A percentile compares a stretch with the other conserved stretches of the same genome.
phyloP scores from a whole-genome alignment of 2,329 filamentous ascomycete species.

The Gyromitra esculenta region DNA sequence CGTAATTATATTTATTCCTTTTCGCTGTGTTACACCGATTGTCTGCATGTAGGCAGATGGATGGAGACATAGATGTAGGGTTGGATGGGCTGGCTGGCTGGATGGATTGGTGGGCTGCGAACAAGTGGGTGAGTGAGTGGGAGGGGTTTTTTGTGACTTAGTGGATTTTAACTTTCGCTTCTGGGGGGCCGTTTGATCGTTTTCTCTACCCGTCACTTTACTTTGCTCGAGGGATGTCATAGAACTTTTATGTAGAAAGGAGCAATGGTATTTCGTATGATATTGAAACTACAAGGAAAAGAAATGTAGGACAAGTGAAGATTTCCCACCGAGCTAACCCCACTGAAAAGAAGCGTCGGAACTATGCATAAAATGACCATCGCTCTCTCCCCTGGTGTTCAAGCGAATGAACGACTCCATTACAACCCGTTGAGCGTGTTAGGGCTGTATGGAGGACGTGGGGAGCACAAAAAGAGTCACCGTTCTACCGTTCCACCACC shows the following conservation, averaged over 20 bases:
- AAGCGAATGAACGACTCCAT: slow-evolving; percentile 39
- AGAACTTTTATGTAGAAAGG: slow-evolving; percentile 23
- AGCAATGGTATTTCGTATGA: background rate
- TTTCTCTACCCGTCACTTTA: slow-evolving; percentile 10
- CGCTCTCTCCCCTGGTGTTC: slow-evolving; percentile 45
- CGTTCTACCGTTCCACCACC: too few species aligned
- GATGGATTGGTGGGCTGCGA: background rate
- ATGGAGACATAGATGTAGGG: slow-evolving; percentile 12
- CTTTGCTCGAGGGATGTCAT: slow-evolving; percentile 19
- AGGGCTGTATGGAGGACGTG: slow-evolving; percentile 37
- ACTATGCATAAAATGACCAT: slow-evolving; percentile 53
- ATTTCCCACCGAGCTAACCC: slow-evolving; percentile 51
- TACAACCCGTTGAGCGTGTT: slow-evolving; percentile 29
- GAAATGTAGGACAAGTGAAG: slow-evolving; percentile 51
- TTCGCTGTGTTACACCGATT: slow-evolving; percentile 6
- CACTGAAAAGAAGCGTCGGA: slow-evolving; percentile 50
- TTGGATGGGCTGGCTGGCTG: background rate
- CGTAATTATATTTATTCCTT: slow-evolving; percentile 30
- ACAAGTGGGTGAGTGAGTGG: background rate
- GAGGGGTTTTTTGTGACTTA: slow-evolving; percentile 32
- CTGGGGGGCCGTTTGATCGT: slow-evolving; percentile 11
- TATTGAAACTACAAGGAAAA: background rate
- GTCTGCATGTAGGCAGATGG: slow-evolving; percentile 21
- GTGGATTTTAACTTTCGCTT: slow-evolving; percentile 40
- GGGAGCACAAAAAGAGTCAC: background rate